Percentiles rank a stretch among this genome's conserved stretches.
Conservation (phyloP, 169 alveolate species). For the Sarcocystis neurona region DNA sequence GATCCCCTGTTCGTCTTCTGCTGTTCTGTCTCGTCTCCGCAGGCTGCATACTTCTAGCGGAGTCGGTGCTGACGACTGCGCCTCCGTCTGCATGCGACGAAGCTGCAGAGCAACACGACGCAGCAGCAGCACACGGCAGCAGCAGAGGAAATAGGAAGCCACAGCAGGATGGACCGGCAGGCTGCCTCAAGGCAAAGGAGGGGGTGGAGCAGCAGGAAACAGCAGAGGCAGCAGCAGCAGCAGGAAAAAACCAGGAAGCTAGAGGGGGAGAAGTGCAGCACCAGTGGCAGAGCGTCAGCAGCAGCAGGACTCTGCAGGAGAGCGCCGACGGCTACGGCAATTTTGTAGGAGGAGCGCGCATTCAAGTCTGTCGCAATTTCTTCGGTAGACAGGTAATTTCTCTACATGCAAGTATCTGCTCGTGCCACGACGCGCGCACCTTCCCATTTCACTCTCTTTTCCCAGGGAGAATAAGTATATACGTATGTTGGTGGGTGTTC, state of each 20-base stretch:
- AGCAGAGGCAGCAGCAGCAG: no score
- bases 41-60: constrained; percentile 36
- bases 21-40: neutral
- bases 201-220: neutral
- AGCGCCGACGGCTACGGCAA: constrained; percentile 30
- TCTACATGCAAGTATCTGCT: no score
- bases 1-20: neutral
- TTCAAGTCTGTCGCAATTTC: constrained; percentile 15
- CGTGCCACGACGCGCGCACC: no score
- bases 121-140: no score
- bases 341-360: constrained; percentile 25
- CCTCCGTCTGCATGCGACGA: neutral
- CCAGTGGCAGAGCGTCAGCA: no score
- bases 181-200: neutral
- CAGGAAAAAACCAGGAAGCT: no score
- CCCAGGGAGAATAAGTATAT: no score
- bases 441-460: no score
- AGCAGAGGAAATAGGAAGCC: no score
- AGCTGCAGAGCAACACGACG: neutral
- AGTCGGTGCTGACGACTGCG: neutral
- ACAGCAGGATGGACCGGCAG: no score
- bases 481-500: no score
- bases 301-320: no score
- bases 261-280: neutral
- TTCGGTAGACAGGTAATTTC: constrained; percentile 53